Evolutionary conservation across 805 yeast genomes (phyloP), one percentile per base, ranked within the genome.

Genomic region (Suhomyces kilbournensis): DNA sequence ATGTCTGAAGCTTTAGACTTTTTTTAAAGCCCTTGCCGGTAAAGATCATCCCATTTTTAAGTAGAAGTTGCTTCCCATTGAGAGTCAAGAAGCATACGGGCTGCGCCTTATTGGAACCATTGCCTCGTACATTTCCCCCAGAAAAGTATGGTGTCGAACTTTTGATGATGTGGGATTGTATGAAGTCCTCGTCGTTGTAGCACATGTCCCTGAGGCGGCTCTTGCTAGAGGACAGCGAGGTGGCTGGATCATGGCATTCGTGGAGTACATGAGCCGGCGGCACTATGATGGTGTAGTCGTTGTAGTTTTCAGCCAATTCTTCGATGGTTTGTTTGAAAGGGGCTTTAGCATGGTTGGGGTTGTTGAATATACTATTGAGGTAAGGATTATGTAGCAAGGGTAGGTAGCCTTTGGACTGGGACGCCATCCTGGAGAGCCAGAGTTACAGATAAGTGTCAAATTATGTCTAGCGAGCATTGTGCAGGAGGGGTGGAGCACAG

Each of bases 311-410:
- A 2, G 74, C 59, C 22, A 86, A 60, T 47, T 66, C 75, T 3
- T 67, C 62, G 35, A 83, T 73, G 7, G 81, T 70, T n/a, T 73
- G 74, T 52, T 75, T 78, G 48, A 77, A 68, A 14, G 84, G 77
- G 0, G 82, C 52, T 70, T 72, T 69, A 23, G 54, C 53, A 34
- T 64, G 60, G 44, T 64, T 63, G 0, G 87, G 85, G 58, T 86
- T 83, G 68, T 86, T 84, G 72, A 88, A 86, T 6, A 87, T 66
- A 38, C 83, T 76, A 64, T 86, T 83, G 30, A 87, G 69, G 34
- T 85, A 70, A 7, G 92, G 90, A 59, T 87, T 86, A 51, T 78
- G 67, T 50, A 85, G 69, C 44, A 75, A 63, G 2, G 89, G 88
- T 17, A 47, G 45, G 19, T 30, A 22, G 38, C 59, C 73, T 52